A percentile compares a stretch with the other conserved stretches of the same genome.
Evolutionary conservation across 768 basidiomycete genomes (phyloP).

Genomic region (Boletus rubescentipes): DNA sequence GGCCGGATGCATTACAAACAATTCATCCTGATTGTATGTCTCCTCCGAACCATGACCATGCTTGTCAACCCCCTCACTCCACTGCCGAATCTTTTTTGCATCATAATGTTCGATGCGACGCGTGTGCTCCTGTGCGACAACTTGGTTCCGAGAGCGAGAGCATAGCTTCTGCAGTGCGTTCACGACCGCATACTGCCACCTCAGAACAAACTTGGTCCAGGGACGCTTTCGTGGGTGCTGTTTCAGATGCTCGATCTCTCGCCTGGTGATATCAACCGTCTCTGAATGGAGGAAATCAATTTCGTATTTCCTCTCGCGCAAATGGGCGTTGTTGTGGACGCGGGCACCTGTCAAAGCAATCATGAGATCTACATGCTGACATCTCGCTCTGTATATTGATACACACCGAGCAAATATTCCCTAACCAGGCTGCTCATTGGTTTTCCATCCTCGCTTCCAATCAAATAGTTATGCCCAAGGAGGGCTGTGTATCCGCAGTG

Average conservation of each 20-base stretch:
- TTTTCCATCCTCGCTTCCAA: constrained; percentile 83
- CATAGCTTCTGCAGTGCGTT: constrained; percentile 44
- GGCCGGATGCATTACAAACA: constrained; percentile 58
- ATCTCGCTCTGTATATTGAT: background rate
- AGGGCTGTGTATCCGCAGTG: constrained; percentile 81
- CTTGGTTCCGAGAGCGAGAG: constrained; percentile 54
- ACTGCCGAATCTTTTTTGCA: constrained; percentile 47
- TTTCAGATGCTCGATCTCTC: constrained; percentile 46
- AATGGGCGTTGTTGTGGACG: constrained; percentile 60
- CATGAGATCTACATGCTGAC: constrained; percentile 8
- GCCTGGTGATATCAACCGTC: constrained; percentile 45
- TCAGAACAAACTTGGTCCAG: constrained; percentile 33
- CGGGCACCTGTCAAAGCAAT: constrained; percentile 53
- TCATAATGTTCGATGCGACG: constrained; percentile 71
- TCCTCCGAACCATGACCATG: constrained; percentile 33
- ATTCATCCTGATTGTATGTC: constrained; percentile 42
- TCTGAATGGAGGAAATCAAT: constrained; percentile 39
- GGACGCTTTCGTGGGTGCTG: constrained; percentile 24
- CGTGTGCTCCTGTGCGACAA: constrained; percentile 74
- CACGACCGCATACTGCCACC: constrained; percentile 49
- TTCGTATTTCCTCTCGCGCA: constrained; percentile 28
- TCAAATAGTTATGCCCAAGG: constrained; percentile 63
- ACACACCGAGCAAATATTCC: constrained; percentile 76
- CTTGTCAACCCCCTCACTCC: constrained; percentile 21
- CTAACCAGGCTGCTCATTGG: constrained; percentile 78